Evolutionary conservation across 176 grass and related monocot species (phyloP).

Genomic region (Tuctoria greenei): DNA sequence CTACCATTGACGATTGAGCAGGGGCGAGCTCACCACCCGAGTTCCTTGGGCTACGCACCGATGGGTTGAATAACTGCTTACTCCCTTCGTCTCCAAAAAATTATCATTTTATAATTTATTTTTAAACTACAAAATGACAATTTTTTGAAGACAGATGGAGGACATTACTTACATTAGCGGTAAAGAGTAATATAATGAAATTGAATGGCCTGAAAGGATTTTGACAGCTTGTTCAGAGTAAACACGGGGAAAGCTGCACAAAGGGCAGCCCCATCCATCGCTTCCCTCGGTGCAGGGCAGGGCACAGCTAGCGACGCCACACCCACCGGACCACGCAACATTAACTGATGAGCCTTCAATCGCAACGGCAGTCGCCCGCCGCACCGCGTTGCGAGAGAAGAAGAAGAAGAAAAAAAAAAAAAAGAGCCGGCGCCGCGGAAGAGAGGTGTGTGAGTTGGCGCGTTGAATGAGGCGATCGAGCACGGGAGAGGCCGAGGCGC

Average conservation of each 20-base stretch:
- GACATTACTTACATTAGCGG: too few species aligned
- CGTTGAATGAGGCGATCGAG: conserved; percentile 5
- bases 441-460: conserved; percentile 1
- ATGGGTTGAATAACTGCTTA: too few species aligned
- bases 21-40: neutral
- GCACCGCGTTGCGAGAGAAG: neutral
- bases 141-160: too few species aligned
- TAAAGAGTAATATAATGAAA: too few species aligned
- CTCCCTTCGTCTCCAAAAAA: too few species aligned
- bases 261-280: neutral
- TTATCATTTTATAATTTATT: too few species aligned
- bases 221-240: neutral
- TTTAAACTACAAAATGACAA: too few species aligned
- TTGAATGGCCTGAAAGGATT: neutral
- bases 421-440: too few species aligned
- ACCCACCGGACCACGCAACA: conserved; percentile 36
- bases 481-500: neutral
- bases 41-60: neutral
- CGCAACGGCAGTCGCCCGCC: neutral
- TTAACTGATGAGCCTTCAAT: conserved; percentile 46
- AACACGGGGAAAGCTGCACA: neutral
- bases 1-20: neutral
- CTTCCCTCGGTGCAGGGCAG: neutral
- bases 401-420: too few species aligned
- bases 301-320: neutral